Evolutionary conservation across 73 alveolate genomes (phyloP).

Genomic region (Blepharisma stoltei): DNA sequence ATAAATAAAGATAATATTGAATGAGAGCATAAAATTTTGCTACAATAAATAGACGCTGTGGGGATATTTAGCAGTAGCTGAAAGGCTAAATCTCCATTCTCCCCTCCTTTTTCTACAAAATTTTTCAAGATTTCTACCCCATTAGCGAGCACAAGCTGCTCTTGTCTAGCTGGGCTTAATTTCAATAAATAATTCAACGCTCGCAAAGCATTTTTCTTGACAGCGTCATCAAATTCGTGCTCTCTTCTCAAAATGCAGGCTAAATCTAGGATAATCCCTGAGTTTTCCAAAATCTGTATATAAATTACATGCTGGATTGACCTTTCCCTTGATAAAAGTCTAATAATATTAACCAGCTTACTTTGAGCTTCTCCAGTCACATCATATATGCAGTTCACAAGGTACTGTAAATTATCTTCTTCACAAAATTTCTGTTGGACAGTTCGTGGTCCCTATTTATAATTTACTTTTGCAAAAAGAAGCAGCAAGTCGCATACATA

Average conservation of each 20-base stretch:
- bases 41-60: neutral
- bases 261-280: slow-evolving; percentile 17
- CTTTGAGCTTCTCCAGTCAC: neutral
- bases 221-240: neutral
- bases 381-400: neutral
- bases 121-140: neutral
- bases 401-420: neutral
- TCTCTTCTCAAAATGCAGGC: neutral
- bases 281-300: slow-evolving; percentile 5
- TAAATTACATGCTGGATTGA: neutral
- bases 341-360: slow-evolving; percentile 5
- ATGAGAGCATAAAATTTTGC: neutral
- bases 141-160: slow-evolving; percentile 2
- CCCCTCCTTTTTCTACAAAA: neutral
- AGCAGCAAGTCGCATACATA: slow-evolving; percentile 2
- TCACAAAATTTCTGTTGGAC: slow-evolving; percentile 24
- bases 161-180: slow-evolving; percentile 16
- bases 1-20: neutral
- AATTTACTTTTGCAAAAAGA: neutral
- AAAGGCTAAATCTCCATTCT: neutral
- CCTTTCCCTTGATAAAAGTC: neutral
- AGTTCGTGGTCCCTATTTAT: neutral
- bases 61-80: neutral
- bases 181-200: neutral
- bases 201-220: neutral